Conservation (phyloP, 73 alveolate genomes). For the Blepharisma stoltei region DNA sequence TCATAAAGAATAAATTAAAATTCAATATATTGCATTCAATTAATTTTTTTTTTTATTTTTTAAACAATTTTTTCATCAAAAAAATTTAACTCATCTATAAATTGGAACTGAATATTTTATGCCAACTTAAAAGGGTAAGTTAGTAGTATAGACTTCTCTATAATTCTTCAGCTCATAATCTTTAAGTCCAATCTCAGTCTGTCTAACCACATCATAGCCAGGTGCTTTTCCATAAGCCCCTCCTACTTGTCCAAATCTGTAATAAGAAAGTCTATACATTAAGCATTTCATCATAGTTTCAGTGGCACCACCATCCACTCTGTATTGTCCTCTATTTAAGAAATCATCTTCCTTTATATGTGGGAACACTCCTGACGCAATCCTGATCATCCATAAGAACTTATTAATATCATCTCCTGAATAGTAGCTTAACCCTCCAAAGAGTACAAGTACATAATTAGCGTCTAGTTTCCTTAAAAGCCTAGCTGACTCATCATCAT, state of each 20-base stretch:
- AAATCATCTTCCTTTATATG: slow-evolving; percentile 33
- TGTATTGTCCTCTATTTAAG: neutral
- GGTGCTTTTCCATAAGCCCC: neutral
- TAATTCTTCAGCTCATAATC: slow-evolving; percentile 72
- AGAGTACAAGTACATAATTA: slow-evolving; percentile 58
- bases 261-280: slow-evolving; percentile 80
- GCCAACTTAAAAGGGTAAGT: no score
- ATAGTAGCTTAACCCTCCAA: slow-evolving; percentile 27
- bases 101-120: no score
- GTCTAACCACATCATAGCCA: slow-evolving; percentile 47
- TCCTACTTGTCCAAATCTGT: slow-evolving; percentile 64
- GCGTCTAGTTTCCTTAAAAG: slow-evolving; percentile 75
- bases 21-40: no score
- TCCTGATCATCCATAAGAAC: slow-evolving; percentile 83
- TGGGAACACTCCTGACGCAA: slow-evolving; percentile 39
- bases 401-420: slow-evolving; percentile 80
- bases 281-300: slow-evolving; percentile 82
- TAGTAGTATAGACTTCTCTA: slow-evolving; percentile 83
- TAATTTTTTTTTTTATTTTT: no score
- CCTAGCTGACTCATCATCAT: slow-evolving; percentile 22
- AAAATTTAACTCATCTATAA: no score
- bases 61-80: no score
- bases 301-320: slow-evolving; percentile 37
- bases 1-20: no score
- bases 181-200: slow-evolving; percentile 75